Percentiles rank a stretch among this genome's conserved stretches.
Conservation (phyloP, 2,329 filamentous ascomycete genomes). For the Aspergillus proliferans region DNA sequence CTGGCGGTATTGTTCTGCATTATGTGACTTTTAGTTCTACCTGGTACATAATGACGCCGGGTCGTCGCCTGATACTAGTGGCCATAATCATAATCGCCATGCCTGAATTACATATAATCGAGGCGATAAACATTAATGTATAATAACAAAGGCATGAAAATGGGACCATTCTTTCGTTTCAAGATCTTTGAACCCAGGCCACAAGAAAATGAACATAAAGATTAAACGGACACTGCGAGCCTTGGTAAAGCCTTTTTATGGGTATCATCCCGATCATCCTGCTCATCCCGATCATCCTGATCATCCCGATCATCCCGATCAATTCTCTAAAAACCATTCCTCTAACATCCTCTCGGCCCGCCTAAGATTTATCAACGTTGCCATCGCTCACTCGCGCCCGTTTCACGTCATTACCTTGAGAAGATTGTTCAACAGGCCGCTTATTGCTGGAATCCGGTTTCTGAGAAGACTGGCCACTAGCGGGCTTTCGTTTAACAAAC, state of each 20-base stretch:
- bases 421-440: constrained; percentile 20
- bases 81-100: too few relatives aligned
- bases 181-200: too few relatives aligned
- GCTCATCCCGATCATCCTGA: neutral
- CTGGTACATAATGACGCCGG: neutral
- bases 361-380: neutral
- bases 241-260: neutral
- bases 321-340: neutral
- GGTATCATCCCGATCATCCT: neutral
- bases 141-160: too few relatives aligned
- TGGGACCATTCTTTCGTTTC: too few relatives aligned
- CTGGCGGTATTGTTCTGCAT: neutral
- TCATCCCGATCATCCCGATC: neutral
- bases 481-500: constrained; percentile 51
- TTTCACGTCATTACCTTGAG: constrained; percentile 19
- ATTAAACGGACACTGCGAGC: neutral
- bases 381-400: constrained; percentile 18
- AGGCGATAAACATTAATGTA: too few relatives aligned
- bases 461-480: constrained; percentile 9
- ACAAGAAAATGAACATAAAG: neutral
- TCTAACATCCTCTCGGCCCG: neutral
- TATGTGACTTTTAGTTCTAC: neutral
- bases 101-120: too few relatives aligned
- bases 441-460: constrained; percentile 17
- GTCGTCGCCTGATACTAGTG: neutral